phyloP scores from a whole-genome alignment of 495 filamentous ascomycete species.

The Penicillium egyptiacum region DNA sequence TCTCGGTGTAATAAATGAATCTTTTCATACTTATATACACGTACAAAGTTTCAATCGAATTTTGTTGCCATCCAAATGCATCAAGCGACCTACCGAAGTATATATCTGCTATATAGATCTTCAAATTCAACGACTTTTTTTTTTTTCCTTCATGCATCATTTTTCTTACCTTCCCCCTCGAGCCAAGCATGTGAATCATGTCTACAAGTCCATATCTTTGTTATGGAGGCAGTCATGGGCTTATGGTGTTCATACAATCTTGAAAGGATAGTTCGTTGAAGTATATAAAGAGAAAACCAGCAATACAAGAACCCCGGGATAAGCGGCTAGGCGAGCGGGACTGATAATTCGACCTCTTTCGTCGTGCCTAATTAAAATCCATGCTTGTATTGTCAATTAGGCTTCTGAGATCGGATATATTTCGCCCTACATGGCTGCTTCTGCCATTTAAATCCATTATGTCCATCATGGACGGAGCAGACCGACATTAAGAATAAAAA shows the following conservation, averaged over 20 bases:
- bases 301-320: not conserved
- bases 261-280: not conserved
- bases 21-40: not conserved
- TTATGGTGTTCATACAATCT: not conserved
- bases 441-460: not conserved
- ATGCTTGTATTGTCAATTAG: not conserved
- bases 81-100: not conserved
- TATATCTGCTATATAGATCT: not conserved
- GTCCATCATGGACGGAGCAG: not conserved
- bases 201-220: too few species aligned
- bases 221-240: not conserved
- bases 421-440: not conserved
- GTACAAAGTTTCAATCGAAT: not conserved
- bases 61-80: not conserved
- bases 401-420: slow-evolving; percentile 3
- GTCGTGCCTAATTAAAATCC: not conserved
- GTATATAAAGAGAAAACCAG: not conserved
- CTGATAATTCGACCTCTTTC: not conserved
- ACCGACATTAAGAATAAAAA: slow-evolving; percentile 1
- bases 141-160: not conserved
- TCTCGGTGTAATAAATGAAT: not conserved
- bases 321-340: not conserved
- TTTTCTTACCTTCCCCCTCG: not conserved
- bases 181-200: too few species aligned
- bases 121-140: not conserved